A percentile compares a stretch with the other conserved stretches of the same genome.
Evolutionary conservation across 1,284 basidiomycete genomes (phyloP).

Genomic region (Dichomitus squalens): DNA sequence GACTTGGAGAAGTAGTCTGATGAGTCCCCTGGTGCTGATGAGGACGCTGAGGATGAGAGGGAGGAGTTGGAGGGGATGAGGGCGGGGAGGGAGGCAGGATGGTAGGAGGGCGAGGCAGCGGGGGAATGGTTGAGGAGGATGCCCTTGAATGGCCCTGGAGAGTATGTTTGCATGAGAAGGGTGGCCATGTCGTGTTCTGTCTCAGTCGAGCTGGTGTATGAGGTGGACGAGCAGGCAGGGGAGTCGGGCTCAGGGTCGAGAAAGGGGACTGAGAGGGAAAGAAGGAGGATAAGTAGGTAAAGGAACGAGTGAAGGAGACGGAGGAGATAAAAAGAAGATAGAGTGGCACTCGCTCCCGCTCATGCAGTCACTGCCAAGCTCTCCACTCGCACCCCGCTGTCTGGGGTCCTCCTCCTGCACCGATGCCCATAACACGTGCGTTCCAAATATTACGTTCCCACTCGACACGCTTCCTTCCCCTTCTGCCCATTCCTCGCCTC

Average conservation of each 20-base stretch:
- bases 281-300: constrained; percentile 30
- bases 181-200: constrained; percentile 24
- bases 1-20: constrained; percentile 33
- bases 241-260: constrained; percentile 26
- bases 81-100: constrained; percentile 26
- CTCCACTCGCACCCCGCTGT: constrained; percentile 9
- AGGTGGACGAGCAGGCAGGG: too few species aligned
- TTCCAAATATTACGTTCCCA: constrained; percentile 18
- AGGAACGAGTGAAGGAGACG: constrained; percentile 22
- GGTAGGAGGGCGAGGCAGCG: constrained; percentile 30
- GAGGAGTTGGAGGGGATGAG: constrained; percentile 32
- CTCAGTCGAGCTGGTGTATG: not conserved
- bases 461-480: constrained; percentile 1
- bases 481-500: constrained; percentile 1
- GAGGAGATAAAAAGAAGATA: constrained; percentile 23
- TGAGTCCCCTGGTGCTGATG: constrained; percentile 27
- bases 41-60: constrained; percentile 31
- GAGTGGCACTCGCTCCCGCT: constrained; percentile 15
- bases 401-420: constrained; percentile 25
- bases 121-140: constrained; percentile 40
- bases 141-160: constrained; percentile 25
- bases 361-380: constrained; percentile 16
- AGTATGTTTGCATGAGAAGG: constrained; percentile 17
- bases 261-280: constrained; percentile 39
- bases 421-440: constrained; percentile 27